Conservation (phyloP, 2,329 filamentous ascomycete species). For the Penicillium sp. region DNA sequence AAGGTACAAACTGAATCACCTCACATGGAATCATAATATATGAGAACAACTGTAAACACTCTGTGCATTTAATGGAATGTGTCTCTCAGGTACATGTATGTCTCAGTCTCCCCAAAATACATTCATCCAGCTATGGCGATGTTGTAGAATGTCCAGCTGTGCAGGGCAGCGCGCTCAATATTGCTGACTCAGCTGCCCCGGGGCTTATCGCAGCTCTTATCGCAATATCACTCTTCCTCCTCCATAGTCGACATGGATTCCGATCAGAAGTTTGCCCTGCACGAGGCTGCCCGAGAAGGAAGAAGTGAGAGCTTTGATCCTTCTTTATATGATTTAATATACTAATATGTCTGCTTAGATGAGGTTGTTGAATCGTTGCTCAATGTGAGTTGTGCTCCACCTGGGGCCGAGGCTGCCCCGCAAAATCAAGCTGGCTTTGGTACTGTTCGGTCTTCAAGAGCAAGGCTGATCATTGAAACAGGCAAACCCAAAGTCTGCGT, state of each 20-base stretch:
- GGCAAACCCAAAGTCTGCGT: constrained; percentile 76
- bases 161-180: not conserved
- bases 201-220: constrained; percentile 27
- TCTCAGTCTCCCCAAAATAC: not conserved
- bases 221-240: constrained; percentile 11
- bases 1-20: not conserved
- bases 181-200: constrained; percentile 12
- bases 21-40: not conserved
- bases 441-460: not conserved
- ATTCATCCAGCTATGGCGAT: not conserved
- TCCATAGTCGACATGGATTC: constrained; percentile 36
- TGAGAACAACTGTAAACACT: not conserved
- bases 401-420: constrained; percentile 26
- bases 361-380: constrained; percentile 71
- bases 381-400: constrained; percentile 49
- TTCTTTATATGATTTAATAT: constrained; percentile 8
- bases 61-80: not conserved
- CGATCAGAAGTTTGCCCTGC: constrained; percentile 68
- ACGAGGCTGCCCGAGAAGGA: constrained; percentile 82
- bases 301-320: constrained; percentile 59
- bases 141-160: too few relatives aligned
- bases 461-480: constrained; percentile 42
- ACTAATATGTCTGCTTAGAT: constrained; percentile 48
- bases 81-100: not conserved
- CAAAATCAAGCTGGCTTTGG: constrained; percentile 3